These are phyloP conservation scores for Uronychia setigera DNA, from an alignment of 73 alveolate genomes.

Conservation along the genomic window DNA sequence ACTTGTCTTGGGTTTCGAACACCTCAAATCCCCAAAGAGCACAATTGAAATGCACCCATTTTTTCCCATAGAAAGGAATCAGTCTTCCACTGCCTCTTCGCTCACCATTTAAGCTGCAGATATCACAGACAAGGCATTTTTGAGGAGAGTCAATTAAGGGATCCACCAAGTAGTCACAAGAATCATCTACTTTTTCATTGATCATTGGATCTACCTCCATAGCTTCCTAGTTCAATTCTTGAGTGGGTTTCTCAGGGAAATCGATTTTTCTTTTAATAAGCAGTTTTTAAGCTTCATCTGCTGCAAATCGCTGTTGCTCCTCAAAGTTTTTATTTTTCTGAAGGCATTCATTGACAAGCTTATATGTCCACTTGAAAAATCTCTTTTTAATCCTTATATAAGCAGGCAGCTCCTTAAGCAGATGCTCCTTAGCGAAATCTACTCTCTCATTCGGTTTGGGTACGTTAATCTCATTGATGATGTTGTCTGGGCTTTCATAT, in stretches of 20 bases:
- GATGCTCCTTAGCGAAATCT: constrained; percentile 19
- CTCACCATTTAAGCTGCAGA: constrained; percentile 83
- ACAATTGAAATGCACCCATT: constrained; percentile 90
- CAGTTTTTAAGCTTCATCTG: background rate
- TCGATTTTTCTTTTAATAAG: no score
- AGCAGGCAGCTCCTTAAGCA: constrained; percentile 30
- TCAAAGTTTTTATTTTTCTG: background rate
- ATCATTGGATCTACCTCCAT: background rate
- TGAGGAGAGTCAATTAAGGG: constrained; percentile 10
- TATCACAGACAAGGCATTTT: constrained; percentile 57
- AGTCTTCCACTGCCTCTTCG: constrained; percentile 81
- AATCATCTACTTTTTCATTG: background rate
- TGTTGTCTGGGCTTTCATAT: constrained; percentile 39
- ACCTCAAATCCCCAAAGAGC: constrained; percentile 86
- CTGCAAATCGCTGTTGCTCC: background rate
- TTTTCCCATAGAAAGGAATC: constrained; percentile 74
- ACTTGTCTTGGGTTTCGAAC: constrained; percentile 72
- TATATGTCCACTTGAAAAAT: constrained; percentile 3
- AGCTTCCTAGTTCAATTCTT: background rate
- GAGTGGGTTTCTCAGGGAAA: no score
- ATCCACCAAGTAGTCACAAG: background rate
- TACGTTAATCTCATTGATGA: constrained; percentile 21
- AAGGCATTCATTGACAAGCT: background rate
- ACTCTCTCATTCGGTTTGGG: constrained; percentile 11
- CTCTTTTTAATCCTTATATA: constrained; percentile 17